A percentile compares a stretch with the other conserved stretches of the same genome.
Conservation (phyloP, 1,139 yeast species). For the Scheffersomyces parashehatae region DNA sequence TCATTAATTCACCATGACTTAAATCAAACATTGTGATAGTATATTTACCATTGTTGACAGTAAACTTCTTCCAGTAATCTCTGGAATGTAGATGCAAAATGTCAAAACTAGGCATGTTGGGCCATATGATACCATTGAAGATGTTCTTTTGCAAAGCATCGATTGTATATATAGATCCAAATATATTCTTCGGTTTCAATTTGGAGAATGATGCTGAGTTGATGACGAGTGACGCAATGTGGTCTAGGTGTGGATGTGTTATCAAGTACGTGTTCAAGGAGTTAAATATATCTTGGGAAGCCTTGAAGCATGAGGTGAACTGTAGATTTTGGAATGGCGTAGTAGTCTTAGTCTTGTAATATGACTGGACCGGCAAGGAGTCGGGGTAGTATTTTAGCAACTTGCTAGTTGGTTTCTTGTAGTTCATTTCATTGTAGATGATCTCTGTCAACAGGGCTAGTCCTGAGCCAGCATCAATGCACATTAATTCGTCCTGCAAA, state of each 20-base stretch:
- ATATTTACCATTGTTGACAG: constrained; percentile 20
- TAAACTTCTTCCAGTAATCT: constrained; percentile 14
- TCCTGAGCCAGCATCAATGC: constrained; percentile 83
- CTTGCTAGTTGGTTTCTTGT: constrained; percentile 6
- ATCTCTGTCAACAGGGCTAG: constrained; percentile 56
- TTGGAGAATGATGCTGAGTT: constrained; percentile 62
- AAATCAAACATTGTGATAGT: constrained; percentile 35
- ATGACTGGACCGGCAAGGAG: constrained; percentile 18
- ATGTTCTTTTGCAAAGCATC: constrained; percentile 53
- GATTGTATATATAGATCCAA: constrained; percentile 56
- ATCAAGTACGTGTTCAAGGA: constrained; percentile 52
- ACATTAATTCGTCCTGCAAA: constrained; percentile 42
- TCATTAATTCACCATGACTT: constrained; percentile 37
- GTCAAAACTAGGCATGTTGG: constrained; percentile 54
- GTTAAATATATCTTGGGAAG: constrained; percentile 32
- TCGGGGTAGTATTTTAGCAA: constrained; percentile 29
- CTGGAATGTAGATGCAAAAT: constrained; percentile 22
- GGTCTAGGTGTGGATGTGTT: constrained; percentile 87
- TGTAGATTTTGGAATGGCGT: constrained; percentile 30
- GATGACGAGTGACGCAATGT: constrained; percentile 64
- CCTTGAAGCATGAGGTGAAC: constrained; percentile 9
- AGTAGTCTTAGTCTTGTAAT: constrained; percentile 20
- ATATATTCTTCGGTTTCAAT: constrained; percentile 38
- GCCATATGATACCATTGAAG: constrained; percentile 83
- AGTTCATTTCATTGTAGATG: constrained; percentile 29